Base-by-base conservation (phyloP, 139 green algal species). In the Microglena sp. region DNA sequence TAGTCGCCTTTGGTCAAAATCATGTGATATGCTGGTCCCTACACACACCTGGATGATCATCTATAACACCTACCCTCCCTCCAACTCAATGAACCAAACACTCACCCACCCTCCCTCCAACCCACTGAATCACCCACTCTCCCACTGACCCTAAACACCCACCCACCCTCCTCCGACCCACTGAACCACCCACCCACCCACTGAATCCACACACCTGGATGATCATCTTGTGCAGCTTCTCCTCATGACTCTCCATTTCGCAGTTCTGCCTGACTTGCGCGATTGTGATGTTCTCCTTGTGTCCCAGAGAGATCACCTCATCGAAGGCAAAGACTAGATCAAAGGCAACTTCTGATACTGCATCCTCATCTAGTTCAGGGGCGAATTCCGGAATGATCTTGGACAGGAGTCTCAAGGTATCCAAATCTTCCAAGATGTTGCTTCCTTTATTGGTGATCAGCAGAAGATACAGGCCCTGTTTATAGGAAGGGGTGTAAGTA, bases 311-410 rank as follows among this genome's bases (percentile, higher is more conserved):
- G 58, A 99, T 95, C 64, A 96, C 90, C 73, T 99, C 94, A 64
- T 99, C 94, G 80, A 99, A 99, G 0, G 94, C 94, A 71, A 98
- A 99, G 29, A 99, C 89, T n/a, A 99, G 81, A 63, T 99, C 93
- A 60, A 98, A 99, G 0, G 93, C 90, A 21, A 74, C 77, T 22
- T 62, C 34, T n/a, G 31, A 61, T 8, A 97, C 73, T 43, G 64
- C 68, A 56, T 95, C 89, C 70, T 99, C 94, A 22, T 97, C 89
- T 26, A 96, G 54, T 24, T 77, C 62, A 24, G 59, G 28, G 34
- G 69, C 72, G 76, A 91, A 96, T 43, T 96, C 90, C 2, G 91
- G 84, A 35, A 99, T 84, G 3, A 98, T 72, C 81, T 98, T 98
- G 34, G 87, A 86, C 35, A 98, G 85, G 61, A 99, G 72, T 5